phyloP scores from a whole-genome alignment of 78 protist species.

The Chrysochromulina tobinii region DNA sequence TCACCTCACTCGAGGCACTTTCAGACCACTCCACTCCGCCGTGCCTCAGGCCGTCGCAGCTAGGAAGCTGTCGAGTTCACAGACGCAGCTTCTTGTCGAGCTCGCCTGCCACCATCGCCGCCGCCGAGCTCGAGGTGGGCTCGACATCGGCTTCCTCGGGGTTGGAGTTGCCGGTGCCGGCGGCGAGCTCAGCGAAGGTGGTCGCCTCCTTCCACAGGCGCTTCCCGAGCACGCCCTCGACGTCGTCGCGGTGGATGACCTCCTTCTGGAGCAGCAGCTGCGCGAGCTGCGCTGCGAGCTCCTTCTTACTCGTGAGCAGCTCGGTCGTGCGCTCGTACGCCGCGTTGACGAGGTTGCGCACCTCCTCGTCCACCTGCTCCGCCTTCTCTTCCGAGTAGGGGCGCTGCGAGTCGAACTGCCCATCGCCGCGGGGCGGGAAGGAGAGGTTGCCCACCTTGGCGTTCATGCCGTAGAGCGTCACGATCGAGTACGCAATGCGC shows the following conservation, averaged over 20 bases:
- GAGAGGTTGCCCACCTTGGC: constrained; percentile 76
- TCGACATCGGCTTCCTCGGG: too few relatives aligned
- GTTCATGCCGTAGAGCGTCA: constrained; percentile 82
- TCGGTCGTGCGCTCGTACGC: constrained; percentile 59
- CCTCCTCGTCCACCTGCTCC: constrained; percentile 69
- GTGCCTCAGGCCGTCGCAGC: too few relatives aligned
- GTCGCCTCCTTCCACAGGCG: constrained; percentile 43
- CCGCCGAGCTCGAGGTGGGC: too few relatives aligned
- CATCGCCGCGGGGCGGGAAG: constrained; percentile 27
- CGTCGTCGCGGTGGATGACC: constrained; percentile 75
- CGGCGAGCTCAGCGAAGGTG: too few relatives aligned
- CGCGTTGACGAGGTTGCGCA: background rate
- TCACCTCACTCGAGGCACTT: too few relatives aligned
- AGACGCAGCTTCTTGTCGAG: too few relatives aligned
- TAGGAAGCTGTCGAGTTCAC: too few relatives aligned
- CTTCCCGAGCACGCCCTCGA: constrained; percentile 70
- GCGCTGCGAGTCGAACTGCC: background rate
- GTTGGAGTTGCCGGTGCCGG: too few relatives aligned
- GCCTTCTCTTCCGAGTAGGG: constrained; percentile 37
- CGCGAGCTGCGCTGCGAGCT: constrained; percentile 59
- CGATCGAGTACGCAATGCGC: constrained; percentile 69
- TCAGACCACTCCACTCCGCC: too few relatives aligned
- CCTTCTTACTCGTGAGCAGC: constrained; percentile 64
- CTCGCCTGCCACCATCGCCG: too few relatives aligned
- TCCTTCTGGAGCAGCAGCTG: constrained; percentile 79